Evolutionary conservation across 179 eudicot species (phyloP).

Genomic region (Spergularia azorica): DNA sequence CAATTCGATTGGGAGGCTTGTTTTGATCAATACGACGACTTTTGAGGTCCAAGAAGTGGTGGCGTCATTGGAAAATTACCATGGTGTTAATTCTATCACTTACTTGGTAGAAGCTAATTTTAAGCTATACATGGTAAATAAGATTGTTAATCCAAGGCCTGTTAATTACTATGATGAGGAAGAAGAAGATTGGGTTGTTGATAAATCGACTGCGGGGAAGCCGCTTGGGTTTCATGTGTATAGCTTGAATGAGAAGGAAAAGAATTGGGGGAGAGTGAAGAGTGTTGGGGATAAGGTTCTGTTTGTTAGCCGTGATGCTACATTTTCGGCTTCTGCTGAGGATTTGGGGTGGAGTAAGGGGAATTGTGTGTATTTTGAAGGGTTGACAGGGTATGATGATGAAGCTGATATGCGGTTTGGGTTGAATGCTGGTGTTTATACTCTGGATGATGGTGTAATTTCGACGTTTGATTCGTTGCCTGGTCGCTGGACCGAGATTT

Average conservation of each 20-base stretch:
- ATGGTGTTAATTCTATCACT: background rate
- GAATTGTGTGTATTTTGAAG: constrained; percentile 34
- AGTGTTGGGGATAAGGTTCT: constrained; percentile 21
- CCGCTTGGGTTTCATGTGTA: constrained; percentile 22
- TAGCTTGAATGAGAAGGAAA: constrained; percentile 21
- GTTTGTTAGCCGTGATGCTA: constrained; percentile 32
- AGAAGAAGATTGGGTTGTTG: constrained; percentile 30
- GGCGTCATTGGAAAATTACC: background rate
- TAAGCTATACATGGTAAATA: constrained; percentile 22
- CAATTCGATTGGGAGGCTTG: constrained; percentile 18
- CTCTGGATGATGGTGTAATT: constrained; percentile 18
- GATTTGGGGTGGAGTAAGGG: constrained; percentile 33
- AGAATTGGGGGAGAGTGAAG: constrained; percentile 24
- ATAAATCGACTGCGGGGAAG: constrained; percentile 14
- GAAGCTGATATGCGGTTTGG: constrained; percentile 33
- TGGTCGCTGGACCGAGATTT: constrained; percentile 19
- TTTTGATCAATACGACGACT: constrained; percentile 3
- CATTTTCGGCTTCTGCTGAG: constrained; percentile 24
- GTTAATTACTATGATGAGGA: constrained; percentile 20
- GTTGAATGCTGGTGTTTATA: constrained; percentile 35
- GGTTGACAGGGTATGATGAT: constrained; percentile 34
- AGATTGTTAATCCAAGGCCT: constrained; percentile 14
- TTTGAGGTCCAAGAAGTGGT: constrained; percentile 17
- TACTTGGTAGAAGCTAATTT: constrained; percentile 27
- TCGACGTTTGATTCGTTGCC: constrained; percentile 3